phyloP scores from a whole-genome alignment of 2,329 filamentous ascomycete genomes.

The Microascus cirrosus region DNA sequence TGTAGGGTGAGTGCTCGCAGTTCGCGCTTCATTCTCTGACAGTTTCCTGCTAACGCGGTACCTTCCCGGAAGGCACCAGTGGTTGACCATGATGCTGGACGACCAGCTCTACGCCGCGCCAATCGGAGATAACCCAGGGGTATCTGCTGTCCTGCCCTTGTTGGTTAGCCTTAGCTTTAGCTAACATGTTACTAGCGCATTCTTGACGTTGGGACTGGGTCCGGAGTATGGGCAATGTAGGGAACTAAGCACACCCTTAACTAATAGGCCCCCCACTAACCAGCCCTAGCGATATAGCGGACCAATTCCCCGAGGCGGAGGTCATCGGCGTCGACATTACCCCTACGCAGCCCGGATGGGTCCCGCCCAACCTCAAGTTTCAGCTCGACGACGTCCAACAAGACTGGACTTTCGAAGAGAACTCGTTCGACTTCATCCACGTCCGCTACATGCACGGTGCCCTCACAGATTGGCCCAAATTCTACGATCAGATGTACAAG shows the following conservation, averaged over 20 bases:
- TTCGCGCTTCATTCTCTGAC: not conserved
- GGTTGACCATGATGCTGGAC: conserved; percentile 12
- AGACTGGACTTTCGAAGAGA: conserved; percentile 31
- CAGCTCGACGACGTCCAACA: conserved; percentile 51
- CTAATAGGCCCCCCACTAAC: not conserved
- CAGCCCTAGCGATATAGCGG: conserved; percentile 13
- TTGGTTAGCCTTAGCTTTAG: not conserved
- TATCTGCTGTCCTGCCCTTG: not conserved
- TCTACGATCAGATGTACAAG: conserved; percentile 19
- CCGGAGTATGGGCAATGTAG: conserved; percentile 41
- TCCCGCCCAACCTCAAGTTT: conserved; percentile 53
- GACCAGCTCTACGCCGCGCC: conserved; percentile 14
- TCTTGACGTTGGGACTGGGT: conserved; percentile 43
- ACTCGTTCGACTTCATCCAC: conserved; percentile 49
- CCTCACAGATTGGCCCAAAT: conserved; percentile 38
- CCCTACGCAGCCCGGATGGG: conserved; percentile 43
- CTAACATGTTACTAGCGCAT: not conserved
- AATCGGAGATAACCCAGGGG: conserved; percentile 10
- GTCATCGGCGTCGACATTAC: conserved; percentile 45
- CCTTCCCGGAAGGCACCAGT: conserved; percentile 10
- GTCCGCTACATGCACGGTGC: conserved; percentile 41
- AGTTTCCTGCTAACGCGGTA: not conserved
- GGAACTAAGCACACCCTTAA: conserved; percentile 18
- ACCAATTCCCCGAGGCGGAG: conserved; percentile 31
- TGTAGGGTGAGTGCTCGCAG: conserved; percentile 8